Base-by-base conservation (phyloP, 768 basidiomycete species). In the Russula earlei region DNA sequence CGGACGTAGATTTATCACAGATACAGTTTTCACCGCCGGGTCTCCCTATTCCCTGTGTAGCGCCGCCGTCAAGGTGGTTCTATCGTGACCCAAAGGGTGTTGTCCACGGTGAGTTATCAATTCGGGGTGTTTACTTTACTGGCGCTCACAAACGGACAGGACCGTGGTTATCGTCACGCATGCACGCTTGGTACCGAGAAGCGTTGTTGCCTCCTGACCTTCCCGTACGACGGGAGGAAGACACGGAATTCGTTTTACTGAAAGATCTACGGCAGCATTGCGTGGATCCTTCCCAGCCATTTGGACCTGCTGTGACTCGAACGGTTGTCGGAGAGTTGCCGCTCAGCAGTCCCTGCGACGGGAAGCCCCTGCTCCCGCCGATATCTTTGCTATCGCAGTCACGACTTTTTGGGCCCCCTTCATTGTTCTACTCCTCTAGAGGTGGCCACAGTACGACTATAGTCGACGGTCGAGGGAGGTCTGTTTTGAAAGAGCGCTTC, bases 141-240 rank as follows among this genome's bases (percentile, higher is more conserved):
- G 10, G 49, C 9, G 27, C 52, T 41, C 29, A 27, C 10, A 17
- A 37, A 57, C 24, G 37, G 42, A 22, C 56, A 91, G 89, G 90
- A 34, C 90, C 89, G 20, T 91, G 90, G 90, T 88, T 87, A 65
- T 76, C 85, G n/a, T 78, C 82, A 22, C 74, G 91, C 44, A 92
- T 92, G 89, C 88, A 91, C 65, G 79, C 83, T 4, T 92, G 89
- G 89, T 90, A 87, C 65, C 87, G 85, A 64, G 90, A 92, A 58
- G 87, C 86, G 9, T 68, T 90, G 19, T 74, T 92, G 22, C 90
- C 90, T 3, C 84, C 83, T 0, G 87, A 91, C 65, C 78, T 92
- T 8, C 90, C 90, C 4, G 82, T 91, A 14, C 75, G 87, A 59
- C 76, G 83, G 42, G 90, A 91, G 65, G 83, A 84, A 63, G 89